phyloP scores from a whole-genome alignment of 1,284 basidiomycete genomes.

The Ustilago curta region DNA sequence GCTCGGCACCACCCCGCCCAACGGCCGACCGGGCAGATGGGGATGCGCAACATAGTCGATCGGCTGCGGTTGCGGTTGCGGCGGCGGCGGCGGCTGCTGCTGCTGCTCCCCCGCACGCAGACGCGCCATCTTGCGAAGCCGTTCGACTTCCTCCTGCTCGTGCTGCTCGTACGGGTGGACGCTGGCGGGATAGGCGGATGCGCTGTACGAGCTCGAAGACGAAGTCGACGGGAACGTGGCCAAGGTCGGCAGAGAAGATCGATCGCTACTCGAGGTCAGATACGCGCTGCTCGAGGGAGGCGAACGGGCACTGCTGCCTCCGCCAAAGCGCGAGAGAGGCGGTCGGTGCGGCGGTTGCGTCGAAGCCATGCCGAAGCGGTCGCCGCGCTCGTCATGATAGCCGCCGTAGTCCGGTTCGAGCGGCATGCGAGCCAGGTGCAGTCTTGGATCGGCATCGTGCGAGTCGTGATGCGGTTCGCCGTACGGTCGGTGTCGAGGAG shows the following conservation, averaged over 20 bases:
- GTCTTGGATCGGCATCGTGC: constrained; percentile 20
- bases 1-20: background rate
- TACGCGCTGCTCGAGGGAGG: constrained; percentile 27
- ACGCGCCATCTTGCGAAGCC: constrained; percentile 30
- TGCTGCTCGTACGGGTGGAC: constrained; percentile 34
- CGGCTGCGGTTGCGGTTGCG: background rate
- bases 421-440: constrained; percentile 25
- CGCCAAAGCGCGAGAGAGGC: constrained; percentile 17
- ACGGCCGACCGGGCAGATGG: background rate
- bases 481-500: constrained; percentile 30
- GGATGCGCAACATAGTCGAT: constrained; percentile 3
- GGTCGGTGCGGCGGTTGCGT: constrained; percentile 27
- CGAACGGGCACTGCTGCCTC: constrained; percentile 13
- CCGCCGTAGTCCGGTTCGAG: constrained; percentile 22
- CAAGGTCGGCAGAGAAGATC: constrained; percentile 31
- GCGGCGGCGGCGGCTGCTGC: background rate
- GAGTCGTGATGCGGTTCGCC: constrained; percentile 20
- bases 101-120: constrained; percentile 9
- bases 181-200: constrained; percentile 8
- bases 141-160: constrained; percentile 37
- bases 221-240: constrained; percentile 31
- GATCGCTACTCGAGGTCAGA: constrained; percentile 33
- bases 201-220: constrained; percentile 19
- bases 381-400: constrained; percentile 24
- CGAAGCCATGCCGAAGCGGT: constrained; percentile 23